Base-by-base conservation (phyloP, 352 stramenopile species). In the Pythium vanterpoolii region DNA sequence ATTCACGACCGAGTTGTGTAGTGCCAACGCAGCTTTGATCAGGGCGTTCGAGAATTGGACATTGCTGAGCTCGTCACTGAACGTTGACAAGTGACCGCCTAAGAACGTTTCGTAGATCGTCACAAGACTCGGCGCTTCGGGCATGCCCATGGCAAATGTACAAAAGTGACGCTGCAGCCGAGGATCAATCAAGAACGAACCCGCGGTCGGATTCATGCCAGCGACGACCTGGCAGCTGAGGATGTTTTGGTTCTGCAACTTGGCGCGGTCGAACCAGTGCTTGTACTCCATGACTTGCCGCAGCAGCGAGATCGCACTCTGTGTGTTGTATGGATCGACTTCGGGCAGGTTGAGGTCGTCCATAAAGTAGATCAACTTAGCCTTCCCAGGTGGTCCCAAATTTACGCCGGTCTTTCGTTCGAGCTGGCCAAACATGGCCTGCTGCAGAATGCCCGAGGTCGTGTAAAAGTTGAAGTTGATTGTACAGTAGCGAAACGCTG, bases 391-490 rank as follows among this genome's bases (percentile, higher is more conserved):
- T 1, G 96, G 96, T 1, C 94, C 96, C 46, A 97, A 89, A 68
- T 98, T 98, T 28, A 74, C 80, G 38, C 92, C 95, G 2, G 90
- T 98, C 64, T 98, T 98, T 44, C 98, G 98, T 60, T 98, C 96
- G 23, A 99, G 68, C 40, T 96, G 87, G 0, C 87, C 73, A 33
- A 90, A 90, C 90, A 99, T 97, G 0, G 89, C 96, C 47, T 95
- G 74, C 56, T 97, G 89, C 33, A 99, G 74, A 21, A 97, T 96
- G 3, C 79, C 76, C 34, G 92, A 96, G 5, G 93, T 98, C 7
- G 93, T 98, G 79, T 98, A 98, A 60, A 98, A 99, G 75, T 98
- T 98, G 55, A 98, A 98, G 72, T 98, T 98, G 68, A 99, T 98
- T 3, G 84, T 98, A 27, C 77, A 86, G 62, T 86, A 96, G 18